Percentiles rank a stretch among this genome's conserved stretches.
Evolutionary conservation across 352 stramenopile species (phyloP).

Genomic region (Globisporangium nagaii): DNA sequence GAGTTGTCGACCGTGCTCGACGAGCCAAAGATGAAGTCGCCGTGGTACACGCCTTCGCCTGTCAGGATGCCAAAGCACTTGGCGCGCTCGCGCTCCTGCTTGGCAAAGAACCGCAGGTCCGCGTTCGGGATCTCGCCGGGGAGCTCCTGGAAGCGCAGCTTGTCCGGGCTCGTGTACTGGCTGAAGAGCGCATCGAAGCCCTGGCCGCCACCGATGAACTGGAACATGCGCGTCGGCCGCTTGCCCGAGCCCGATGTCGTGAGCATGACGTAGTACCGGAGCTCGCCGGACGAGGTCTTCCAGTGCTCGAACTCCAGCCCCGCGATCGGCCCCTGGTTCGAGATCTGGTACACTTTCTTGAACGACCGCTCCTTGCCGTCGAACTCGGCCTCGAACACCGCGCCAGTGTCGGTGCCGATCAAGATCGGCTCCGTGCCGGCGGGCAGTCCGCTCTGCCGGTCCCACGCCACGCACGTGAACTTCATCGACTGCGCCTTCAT

Average conservation of each 20-base stretch:
- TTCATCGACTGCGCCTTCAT: slow-evolving; percentile 76
- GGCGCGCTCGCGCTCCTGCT: slow-evolving; percentile 72
- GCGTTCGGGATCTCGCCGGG: slow-evolving; percentile 80
- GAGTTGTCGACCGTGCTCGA: slow-evolving; percentile 77
- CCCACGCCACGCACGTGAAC: slow-evolving; percentile 80
- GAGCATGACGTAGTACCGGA: slow-evolving; percentile 73
- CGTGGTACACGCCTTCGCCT: slow-evolving; percentile 88
- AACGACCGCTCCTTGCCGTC: slow-evolving; percentile 83
- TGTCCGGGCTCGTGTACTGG: slow-evolving; percentile 73
- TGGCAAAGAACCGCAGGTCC: slow-evolving; percentile 73
- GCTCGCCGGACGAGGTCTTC: slow-evolving; percentile 48
- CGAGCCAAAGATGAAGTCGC: slow-evolving; percentile 71
- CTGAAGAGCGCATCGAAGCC: slow-evolving; percentile 85
- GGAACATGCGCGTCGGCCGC: slow-evolving; percentile 87
- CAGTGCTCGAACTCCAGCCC: slow-evolving; percentile 82
- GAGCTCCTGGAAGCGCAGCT: slow-evolving; percentile 87
- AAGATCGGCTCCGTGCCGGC: slow-evolving; percentile 61
- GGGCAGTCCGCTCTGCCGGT: slow-evolving; percentile 63
- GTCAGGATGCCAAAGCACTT: slow-evolving; percentile 90
- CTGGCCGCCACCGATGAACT: slow-evolving; percentile 72
- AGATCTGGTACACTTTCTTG: slow-evolving; percentile 88
- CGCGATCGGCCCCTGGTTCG: slow-evolving; percentile 78
- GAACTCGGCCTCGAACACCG: slow-evolving; percentile 82
- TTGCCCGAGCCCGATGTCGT: slow-evolving; percentile 83
- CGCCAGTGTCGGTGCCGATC: slow-evolving; percentile 73